These are phyloP conservation scores for Plasmodium ovale DNA, from an alignment of 169 alveolate species.

Conservation along the genomic window DNA sequence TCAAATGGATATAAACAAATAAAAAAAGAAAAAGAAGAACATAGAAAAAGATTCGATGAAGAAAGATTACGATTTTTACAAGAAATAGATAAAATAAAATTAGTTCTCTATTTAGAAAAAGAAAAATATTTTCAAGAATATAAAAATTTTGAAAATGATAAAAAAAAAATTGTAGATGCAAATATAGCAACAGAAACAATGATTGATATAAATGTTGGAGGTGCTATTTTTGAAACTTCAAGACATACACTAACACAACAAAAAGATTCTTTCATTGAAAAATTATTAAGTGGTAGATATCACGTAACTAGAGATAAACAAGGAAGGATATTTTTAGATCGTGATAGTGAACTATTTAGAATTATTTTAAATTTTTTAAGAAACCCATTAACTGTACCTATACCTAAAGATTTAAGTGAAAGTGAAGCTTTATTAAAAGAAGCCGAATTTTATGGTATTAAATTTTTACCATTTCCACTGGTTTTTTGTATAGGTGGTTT, in stretches of 20 bases:
- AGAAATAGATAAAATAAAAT: slow-evolving; percentile 86
- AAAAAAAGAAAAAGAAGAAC: slow-evolving; percentile 89
- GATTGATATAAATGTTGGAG: slow-evolving; percentile 91
- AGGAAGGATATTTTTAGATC: slow-evolving; percentile 89
- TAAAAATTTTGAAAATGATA: slow-evolving; percentile 85
- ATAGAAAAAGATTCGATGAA: slow-evolving; percentile 87
- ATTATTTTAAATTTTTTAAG: slow-evolving; percentile 88
- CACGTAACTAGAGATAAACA: slow-evolving; percentile 88
- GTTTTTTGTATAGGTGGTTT: slow-evolving; percentile 89
- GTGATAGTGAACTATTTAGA: slow-evolving; percentile 90
- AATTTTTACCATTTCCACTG: slow-evolving; percentile 90
- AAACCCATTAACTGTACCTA: slow-evolving; percentile 84
- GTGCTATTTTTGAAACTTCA: slow-evolving; percentile 90
- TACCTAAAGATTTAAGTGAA: slow-evolving; percentile 89
- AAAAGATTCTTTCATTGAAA: slow-evolving; percentile 85
- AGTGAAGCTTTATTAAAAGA: slow-evolving; percentile 85
- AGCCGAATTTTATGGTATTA: slow-evolving; percentile 87
- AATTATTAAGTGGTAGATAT: slow-evolving; percentile 87
- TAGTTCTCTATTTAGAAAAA: slow-evolving; percentile 83
- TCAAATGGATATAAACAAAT: slow-evolving; percentile 87
- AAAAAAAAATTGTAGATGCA: slow-evolving; percentile 84
- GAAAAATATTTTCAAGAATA: slow-evolving; percentile 81
- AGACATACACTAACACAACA: slow-evolving; percentile 88
- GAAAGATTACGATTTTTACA: slow-evolving; percentile 85
- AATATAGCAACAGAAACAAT: slow-evolving; percentile 90